Evolutionary conservation across 352 stramenopile genomes (phyloP).

Genomic region (Pythium rishiriense): DNA sequence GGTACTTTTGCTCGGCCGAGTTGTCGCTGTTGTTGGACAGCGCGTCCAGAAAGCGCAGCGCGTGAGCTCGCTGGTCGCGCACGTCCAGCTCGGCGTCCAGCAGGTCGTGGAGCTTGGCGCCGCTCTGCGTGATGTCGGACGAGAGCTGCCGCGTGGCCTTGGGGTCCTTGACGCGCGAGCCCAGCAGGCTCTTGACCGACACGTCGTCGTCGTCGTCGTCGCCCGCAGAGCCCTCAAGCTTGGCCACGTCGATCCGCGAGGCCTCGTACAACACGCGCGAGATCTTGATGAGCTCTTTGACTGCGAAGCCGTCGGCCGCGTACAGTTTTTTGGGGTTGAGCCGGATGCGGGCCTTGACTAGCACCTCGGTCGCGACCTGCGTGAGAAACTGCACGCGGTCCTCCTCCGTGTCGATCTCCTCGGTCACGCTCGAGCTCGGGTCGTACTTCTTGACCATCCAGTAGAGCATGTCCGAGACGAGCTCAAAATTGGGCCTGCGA

Average conservation of each 20-base stretch:
- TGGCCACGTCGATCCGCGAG: slow-evolving; percentile 61
- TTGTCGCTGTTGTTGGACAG: slow-evolving; percentile 85
- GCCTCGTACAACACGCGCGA: slow-evolving; percentile 92
- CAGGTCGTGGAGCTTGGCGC: slow-evolving; percentile 91
- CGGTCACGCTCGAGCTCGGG: slow-evolving; percentile 81
- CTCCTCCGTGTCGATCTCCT: slow-evolving; percentile 95
- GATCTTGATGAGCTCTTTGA: slow-evolving; percentile 96
- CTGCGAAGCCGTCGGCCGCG: slow-evolving; percentile 91
- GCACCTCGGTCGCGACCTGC: slow-evolving; percentile 74
- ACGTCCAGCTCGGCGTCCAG: slow-evolving; percentile 91
- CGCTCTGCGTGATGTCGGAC: slow-evolving; percentile 93
- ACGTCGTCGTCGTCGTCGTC: slow-evolving; percentile 78
- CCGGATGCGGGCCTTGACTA: slow-evolving; percentile 90
- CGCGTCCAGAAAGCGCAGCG: slow-evolving; percentile 92
- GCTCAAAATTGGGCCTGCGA: slow-evolving; percentile 94
- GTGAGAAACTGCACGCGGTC: slow-evolving; percentile 95
- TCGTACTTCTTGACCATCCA: slow-evolving; percentile 96
- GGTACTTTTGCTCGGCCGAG: slow-evolving; percentile 83
- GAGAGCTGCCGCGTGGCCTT: slow-evolving; percentile 91
- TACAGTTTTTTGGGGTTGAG: slow-evolving; percentile 97
- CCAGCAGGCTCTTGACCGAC: slow-evolving; percentile 68
- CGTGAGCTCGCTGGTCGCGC: slow-evolving; percentile 72
- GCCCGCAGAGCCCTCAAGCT: slow-evolving; percentile 27
- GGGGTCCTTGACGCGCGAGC: slow-evolving; percentile 83
- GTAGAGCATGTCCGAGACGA: slow-evolving; percentile 95